Evolutionary conservation across 768 basidiomycete genomes (phyloP), one percentile per base, ranked within the genome.

Genomic region (Paxillus ammoniavirescens): DNA sequence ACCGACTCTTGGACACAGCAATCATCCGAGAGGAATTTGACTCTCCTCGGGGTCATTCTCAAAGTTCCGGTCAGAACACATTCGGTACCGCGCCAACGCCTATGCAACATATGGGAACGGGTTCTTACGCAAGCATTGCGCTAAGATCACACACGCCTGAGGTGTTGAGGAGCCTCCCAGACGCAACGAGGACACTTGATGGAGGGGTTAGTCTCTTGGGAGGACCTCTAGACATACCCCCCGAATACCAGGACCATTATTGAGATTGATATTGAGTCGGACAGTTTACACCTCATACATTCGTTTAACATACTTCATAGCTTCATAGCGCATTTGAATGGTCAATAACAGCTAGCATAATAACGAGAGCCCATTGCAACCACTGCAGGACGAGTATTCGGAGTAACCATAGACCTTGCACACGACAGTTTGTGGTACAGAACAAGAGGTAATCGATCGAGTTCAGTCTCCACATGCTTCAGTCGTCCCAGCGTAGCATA

Each of bases 191-290:
- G 40, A 35, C 44, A 9, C n/a, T 23, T 52, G 59, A 54, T 23
- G 43, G 47, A 17, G 52, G 50, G 4, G 47, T 47, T 13, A 47
- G 46, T 36, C 5, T 60, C 5, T 31, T 42, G 36, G 47, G 47
- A 26, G 46, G 35, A 14, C 31, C 42, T 12, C 2, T 30, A 3
- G n/a, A 49, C 15, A 49, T 41, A 4, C 48, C 38, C 23, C 37
- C 55, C 17, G 60, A 47, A 51, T 49, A 49, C 31, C 52, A 41
- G 31, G 47, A 50, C 0, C 30, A 41, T n/a, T 47, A 47, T 23
- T 14, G 4, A 35, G 14, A 47, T 15, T 14, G 4, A 35, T 35
- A 35, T 35, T 14, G 35, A 35, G 35, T 35, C 12, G 17, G 38
- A 18, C n/a, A 7, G 38, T 13, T 5, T 18, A 10, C n/a, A 13